phyloP scores from a whole-genome alignment of 2,329 filamentous ascomycete genomes.

The Diaporthe australafricana region DNA sequence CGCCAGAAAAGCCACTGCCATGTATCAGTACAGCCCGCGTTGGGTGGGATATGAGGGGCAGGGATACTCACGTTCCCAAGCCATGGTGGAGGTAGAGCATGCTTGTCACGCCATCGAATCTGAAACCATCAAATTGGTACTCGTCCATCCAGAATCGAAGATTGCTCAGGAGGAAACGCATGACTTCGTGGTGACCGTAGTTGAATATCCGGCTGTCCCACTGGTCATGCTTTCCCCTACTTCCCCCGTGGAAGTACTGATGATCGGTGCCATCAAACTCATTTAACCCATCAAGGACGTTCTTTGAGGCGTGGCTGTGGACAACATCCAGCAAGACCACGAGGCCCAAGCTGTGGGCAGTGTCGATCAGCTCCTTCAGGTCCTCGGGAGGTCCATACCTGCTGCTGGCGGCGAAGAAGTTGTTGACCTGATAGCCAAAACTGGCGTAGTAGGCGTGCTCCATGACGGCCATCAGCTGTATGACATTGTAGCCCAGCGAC shows the following conservation, averaged over 20 bases:
- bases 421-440: slow-evolving; percentile 99
- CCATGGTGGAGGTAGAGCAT: slow-evolving; percentile 98
- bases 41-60: background rate
- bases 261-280: slow-evolving; percentile 96
- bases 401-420: slow-evolving; percentile 97
- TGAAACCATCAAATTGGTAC: slow-evolving; percentile 95
- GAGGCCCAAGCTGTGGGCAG: slow-evolving; percentile 90
- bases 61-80: slow-evolving; percentile 84
- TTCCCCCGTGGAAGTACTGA: slow-evolving; percentile 92
- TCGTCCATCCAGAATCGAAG: slow-evolving; percentile 99
- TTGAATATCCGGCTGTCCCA: slow-evolving; percentile 99
- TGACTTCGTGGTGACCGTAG: slow-evolving; percentile 92
- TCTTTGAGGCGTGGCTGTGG: slow-evolving; percentile 98
- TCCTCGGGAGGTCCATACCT: slow-evolving; percentile 95
- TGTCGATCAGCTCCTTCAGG: slow-evolving; percentile 95
- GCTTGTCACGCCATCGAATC: slow-evolving; percentile 97
- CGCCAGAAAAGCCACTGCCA: slow-evolving; percentile 90
- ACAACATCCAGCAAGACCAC: slow-evolving; percentile 95
- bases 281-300: slow-evolving; percentile 93
- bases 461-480: slow-evolving; percentile 99
- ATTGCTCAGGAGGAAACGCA: slow-evolving; percentile 96
- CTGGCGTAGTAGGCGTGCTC: slow-evolving; percentile 99
- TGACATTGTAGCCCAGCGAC: slow-evolving; percentile 92
- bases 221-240: slow-evolving; percentile 86
- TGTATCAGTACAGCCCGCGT: slow-evolving; percentile 41